Base-by-base conservation (phyloP, 495 filamentous ascomycete genomes). In the Recurvomyces mirabilis region DNA sequence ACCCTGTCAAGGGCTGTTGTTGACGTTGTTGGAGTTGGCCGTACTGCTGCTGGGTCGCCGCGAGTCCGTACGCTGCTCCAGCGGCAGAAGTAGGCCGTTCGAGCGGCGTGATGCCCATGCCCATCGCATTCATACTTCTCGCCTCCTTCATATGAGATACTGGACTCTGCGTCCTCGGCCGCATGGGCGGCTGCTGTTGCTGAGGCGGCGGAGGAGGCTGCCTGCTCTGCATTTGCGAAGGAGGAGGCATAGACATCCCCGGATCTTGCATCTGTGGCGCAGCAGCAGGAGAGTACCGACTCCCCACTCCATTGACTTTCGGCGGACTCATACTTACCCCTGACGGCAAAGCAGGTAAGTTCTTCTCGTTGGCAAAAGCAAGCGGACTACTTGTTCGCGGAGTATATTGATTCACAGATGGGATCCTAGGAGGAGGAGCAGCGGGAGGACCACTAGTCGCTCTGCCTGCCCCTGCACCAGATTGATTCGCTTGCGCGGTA, bases 81-180 rank as follows among this genome's bases (percentile, higher is more conserved):
- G 43, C 40, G 9, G 77, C 80, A 2, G 83, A 87, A 23, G 82
- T 79, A 21, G 84, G 82, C 14, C 82, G 71, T 46, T 83, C 74
- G 13, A 65, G n/a, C n/a, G n/a, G n/a, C n/a, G n/a, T n/a, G n/a
- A n/a, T n/a, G n/a, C n/a, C n/a, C n/a, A n/a, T n/a, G n/a, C n/a
- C n/a, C n/a, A n/a, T n/a, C n/a, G n/a, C n/a, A n/a, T n/a, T n/a
- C n/a, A n/a, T n/a, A n/a, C n/a, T n/a, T n/a, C 68, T 68, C 2
- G 72, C 67, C 15, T 74, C 72, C 42, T 71, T 68, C 30, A 76
- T 60, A 6, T 67, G 63, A 1, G 55, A 32, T 24, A 78, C 75
- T 5, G 91, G 89, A 15, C 87, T 94, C 58, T 93, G 85, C 1
- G 89, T 94, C 52, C 86, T 81, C 12, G 88, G 84, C 40, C 87